Conservation (phyloP, 1,139 yeast genomes). For the Candida smagusa region DNA sequence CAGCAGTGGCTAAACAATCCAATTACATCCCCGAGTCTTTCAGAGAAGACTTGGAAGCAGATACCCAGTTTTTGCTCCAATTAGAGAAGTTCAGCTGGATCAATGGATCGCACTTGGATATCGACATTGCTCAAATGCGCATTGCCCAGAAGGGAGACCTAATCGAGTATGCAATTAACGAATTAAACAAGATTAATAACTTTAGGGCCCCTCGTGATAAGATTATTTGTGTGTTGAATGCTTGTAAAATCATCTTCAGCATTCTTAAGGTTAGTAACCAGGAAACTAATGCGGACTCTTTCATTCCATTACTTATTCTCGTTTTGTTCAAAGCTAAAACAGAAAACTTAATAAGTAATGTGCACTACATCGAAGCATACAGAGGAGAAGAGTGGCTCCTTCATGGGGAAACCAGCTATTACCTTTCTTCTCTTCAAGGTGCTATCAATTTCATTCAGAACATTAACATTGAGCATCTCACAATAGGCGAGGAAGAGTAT, state of each 20-base stretch:
- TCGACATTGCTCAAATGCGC: constrained; percentile 42
- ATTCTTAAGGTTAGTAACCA: constrained; percentile 67
- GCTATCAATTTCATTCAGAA: constrained; percentile 75
- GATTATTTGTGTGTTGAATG: constrained; percentile 83
- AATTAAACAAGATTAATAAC: constrained; percentile 71
- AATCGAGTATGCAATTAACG: constrained; percentile 65
- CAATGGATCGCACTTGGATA: constrained; percentile 75
- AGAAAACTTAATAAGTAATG: constrained; percentile 64
- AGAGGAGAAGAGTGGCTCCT: constrained; percentile 66
- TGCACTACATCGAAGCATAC: constrained; percentile 81
- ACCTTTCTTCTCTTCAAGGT: constrained; percentile 81
- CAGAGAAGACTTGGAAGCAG: constrained; percentile 60
- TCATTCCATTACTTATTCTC: constrained; percentile 80
- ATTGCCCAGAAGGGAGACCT: constrained; percentile 31
- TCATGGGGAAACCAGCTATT: constrained; percentile 86
- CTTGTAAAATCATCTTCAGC: constrained; percentile 91
- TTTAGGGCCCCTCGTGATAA: constrained; percentile 95
- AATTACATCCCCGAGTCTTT: constrained; percentile 35
- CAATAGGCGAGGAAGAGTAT: constrained; percentile 58
- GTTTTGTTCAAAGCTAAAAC: constrained; percentile 71
- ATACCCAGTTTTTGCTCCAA: constrained; percentile 53
- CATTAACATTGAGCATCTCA: constrained; percentile 54
- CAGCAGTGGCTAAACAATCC: constrained; percentile 49
- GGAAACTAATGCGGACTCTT: constrained; percentile 87
- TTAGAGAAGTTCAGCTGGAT: constrained; percentile 72